These are phyloP conservation scores for Wallacemonas sp. DNA, from an alignment of 208 protist species.

Conservation along the genomic window DNA sequence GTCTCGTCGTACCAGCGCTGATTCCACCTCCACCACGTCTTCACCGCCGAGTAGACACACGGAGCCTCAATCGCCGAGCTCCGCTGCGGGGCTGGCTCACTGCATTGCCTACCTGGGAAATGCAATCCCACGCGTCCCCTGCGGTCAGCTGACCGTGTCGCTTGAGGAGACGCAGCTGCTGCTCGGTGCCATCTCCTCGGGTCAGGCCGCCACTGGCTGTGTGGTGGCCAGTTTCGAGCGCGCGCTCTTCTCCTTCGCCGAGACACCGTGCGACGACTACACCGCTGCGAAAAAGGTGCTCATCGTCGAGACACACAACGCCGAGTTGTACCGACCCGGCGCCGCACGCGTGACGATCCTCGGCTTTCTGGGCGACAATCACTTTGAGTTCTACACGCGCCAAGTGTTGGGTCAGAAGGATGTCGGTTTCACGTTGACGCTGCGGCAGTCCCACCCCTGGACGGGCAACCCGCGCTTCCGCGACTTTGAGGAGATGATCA, in stretches of 20 bases:
- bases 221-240: constrained; percentile 62
- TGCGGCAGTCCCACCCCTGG: constrained; percentile 83
- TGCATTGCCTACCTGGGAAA: constrained; percentile 73
- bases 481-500: constrained; percentile 86
- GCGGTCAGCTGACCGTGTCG: constrained; percentile 53
- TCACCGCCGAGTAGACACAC: neutral
- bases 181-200: constrained; percentile 53
- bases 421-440: constrained; percentile 67
- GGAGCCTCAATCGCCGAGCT: neutral
- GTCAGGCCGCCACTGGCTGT: constrained; percentile 39
- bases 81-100: neutral
- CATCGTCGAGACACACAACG: constrained; percentile 63
- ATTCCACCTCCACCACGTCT: neutral
- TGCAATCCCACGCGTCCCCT: constrained; percentile 54
- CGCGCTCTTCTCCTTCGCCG: constrained; percentile 63
- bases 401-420: constrained; percentile 57
- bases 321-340: constrained; percentile 74
- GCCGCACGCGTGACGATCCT: constrained; percentile 58
- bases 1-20: neutral
- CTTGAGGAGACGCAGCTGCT: constrained; percentile 61
- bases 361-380: constrained; percentile 70
- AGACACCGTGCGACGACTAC: constrained; percentile 68
- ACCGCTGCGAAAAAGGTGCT: constrained; percentile 66
- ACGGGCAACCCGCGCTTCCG: constrained; percentile 86
- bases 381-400: constrained; percentile 80